Evolutionary conservation across 164 flowering plant species (phyloP).

Genomic region (Stephania cephalantha): DNA sequence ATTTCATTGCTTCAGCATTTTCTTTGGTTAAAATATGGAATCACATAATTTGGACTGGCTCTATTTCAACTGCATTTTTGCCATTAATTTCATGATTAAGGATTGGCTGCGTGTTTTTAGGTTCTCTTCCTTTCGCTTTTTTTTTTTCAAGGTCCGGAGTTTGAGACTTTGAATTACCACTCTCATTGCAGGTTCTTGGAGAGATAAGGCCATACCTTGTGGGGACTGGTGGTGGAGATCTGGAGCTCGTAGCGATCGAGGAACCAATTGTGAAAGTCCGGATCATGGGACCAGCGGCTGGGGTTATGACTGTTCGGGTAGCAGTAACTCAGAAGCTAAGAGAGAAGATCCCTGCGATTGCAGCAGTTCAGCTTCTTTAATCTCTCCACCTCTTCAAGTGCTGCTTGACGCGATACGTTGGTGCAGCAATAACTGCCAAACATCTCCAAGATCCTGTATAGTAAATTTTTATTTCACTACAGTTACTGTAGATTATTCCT

Average conservation of each 20-base stretch:
- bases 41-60: background rate
- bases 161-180: background rate
- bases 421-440: background rate
- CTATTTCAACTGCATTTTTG: background rate
- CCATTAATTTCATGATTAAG: background rate
- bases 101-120: background rate
- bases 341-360: constrained; percentile 88
- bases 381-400: background rate
- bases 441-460: background rate
- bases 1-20: background rate
- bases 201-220: constrained; percentile 95
- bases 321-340: constrained; percentile 93
- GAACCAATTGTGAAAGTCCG: constrained; percentile 82
- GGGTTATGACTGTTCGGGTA: constrained; percentile 93
- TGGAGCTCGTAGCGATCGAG: constrained; percentile 77
- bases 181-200: constrained; percentile 64
- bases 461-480: background rate
- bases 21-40: background rate
- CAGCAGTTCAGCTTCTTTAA: constrained; percentile 79
- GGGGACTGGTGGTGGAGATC: constrained; percentile 86
- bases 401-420: background rate
- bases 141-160: background rate
- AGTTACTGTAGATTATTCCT: background rate
- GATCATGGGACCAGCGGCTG: constrained; percentile 84
- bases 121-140: background rate